Evolutionary conservation across 2,329 filamentous ascomycete species (phyloP), one percentile per base, ranked within the genome.

Genomic region (Anisogramma anomala): DNA sequence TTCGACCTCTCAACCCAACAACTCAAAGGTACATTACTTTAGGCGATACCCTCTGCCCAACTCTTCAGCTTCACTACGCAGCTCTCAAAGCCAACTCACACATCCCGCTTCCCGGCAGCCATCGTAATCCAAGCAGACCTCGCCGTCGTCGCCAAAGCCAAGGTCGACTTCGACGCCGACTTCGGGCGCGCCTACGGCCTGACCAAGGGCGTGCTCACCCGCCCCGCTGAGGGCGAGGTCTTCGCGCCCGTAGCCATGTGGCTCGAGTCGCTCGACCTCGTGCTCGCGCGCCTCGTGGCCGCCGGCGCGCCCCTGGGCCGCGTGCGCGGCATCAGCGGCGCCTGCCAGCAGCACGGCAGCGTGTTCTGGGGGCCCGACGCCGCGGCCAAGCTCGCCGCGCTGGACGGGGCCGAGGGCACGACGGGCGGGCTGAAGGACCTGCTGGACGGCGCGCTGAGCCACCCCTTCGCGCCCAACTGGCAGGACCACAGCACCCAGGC

Each of bases 1-100:
- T 88, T 96, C 60, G 91, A 98, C 65, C 79, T 96, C 46, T 95
- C 88, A 32, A 96, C 91, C 43, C 91, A 96, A 62, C 89, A 96
- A 60, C 73, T 96, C 43, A 96, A 98, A 73, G 88, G 85, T 78
- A 61, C n/a, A n/a, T n/a, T n/a, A n/a, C n/a, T n/a, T n/a, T n/a
- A n/a, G n/a, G n/a, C n/a, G n/a, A n/a, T n/a, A n/a, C n/a, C 37
- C 19, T 27, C 14, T 4, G 28, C 18, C 18, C 14, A 3, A 3
- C 27, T 18, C 33, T 9, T 14, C 14, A 11, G 10, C 18, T 13
- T 38, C 26, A 10, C n/a, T n/a, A n/a, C n/a, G 15, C 30, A 28
- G 22, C 14, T 15, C 39, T 34, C 28, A 5, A 15, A n/a, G 13
- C 13, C 13, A 3, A 14, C 36, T 14, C 42, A 26, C 28, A 22